Evolutionary conservation across 176 grass and related monocot species (phyloP).

Genomic region (Carex scoparia): DNA sequence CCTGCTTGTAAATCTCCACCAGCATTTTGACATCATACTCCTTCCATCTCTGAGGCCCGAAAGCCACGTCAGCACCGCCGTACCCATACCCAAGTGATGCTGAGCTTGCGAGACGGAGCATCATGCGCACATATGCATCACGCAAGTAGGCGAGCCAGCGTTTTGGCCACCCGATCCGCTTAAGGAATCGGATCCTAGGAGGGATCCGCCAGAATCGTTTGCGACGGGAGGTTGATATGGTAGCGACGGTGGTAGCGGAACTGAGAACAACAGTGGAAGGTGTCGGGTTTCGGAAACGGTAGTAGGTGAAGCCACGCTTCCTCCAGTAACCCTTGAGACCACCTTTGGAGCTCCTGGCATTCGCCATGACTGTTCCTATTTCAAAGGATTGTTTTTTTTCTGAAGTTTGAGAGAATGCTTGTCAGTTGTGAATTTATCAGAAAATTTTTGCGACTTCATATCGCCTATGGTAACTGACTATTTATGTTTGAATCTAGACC

Average conservation of each 20-base stretch:
- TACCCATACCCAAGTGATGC: slow-evolving; percentile 31
- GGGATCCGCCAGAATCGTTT: slow-evolving; percentile 34
- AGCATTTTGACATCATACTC: slow-evolving; percentile 62
- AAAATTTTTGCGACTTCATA: too few relatives aligned
- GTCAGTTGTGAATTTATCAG: too few relatives aligned
- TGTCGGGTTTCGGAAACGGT: slow-evolving; percentile 32
- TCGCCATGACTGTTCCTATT: slow-evolving; percentile 1
- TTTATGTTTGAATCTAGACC: not conserved
- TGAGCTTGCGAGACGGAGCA: slow-evolving; percentile 50
- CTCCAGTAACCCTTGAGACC: slow-evolving; percentile 65
- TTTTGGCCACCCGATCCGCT: slow-evolving; percentile 39
- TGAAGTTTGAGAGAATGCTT: not conserved
- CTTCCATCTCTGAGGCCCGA: slow-evolving; percentile 26
- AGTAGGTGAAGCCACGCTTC: slow-evolving; percentile 37
- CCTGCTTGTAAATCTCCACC: slow-evolving; percentile 53
- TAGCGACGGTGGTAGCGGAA: not conserved
- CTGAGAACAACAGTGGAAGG: slow-evolving; percentile 35
- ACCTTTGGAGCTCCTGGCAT: slow-evolving; percentile 31
- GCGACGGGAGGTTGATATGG: not conserved
- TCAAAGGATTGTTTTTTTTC: too few relatives aligned
- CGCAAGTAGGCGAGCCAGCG: slow-evolving; percentile 36
- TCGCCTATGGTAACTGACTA: too few relatives aligned
- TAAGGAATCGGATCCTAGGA: slow-evolving; percentile 30
- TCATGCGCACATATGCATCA: slow-evolving; percentile 61
- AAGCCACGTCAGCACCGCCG: slow-evolving; percentile 13